Conservation (phyloP, 2,329 filamentous ascomycete species). For the Fragosphaeria purpurea region DNA sequence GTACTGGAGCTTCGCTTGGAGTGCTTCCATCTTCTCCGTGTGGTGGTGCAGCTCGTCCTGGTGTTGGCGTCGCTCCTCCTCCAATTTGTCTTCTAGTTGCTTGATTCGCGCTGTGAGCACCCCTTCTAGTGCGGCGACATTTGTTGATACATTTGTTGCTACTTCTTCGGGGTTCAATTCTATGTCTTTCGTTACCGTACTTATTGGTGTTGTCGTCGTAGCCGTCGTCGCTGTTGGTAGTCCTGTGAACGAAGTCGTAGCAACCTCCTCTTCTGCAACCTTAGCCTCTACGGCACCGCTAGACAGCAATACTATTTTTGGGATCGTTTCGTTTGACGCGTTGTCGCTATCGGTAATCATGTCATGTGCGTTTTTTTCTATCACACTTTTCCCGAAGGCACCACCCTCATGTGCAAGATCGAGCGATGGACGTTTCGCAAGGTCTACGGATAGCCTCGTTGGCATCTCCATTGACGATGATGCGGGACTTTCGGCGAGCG, state of each 20-base stretch:
- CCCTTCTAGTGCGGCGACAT: constrained; percentile 13
- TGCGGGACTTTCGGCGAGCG: constrained; percentile 20
- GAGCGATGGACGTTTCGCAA: constrained; percentile 6
- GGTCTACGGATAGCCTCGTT: constrained; percentile 10
- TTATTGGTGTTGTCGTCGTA: neutral
- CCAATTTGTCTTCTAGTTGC: constrained; percentile 25
- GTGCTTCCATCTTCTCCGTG: constrained; percentile 79
- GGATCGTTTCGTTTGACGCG: too few species aligned
- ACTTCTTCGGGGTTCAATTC: too few species aligned
- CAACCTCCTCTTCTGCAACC: too few species aligned
- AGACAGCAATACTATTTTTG: too few species aligned
- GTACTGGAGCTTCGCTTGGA: constrained; percentile 86
- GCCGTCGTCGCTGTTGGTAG: too few species aligned
- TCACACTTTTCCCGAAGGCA: neutral
- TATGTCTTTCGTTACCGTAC: neutral
- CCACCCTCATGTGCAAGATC: constrained; percentile 1
- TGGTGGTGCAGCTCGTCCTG: constrained; percentile 78
- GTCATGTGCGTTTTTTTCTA: neutral
- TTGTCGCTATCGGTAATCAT: too few species aligned
- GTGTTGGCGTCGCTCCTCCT: constrained; percentile 41
- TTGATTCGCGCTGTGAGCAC: constrained; percentile 30
- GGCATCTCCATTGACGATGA: constrained; percentile 8
- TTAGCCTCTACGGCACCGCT: too few species aligned
- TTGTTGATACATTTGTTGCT: too few species aligned
- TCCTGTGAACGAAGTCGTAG: too few species aligned